Conservation (phyloP, 352 stramenopile species). For the Globisporangium carolinianum region DNA sequence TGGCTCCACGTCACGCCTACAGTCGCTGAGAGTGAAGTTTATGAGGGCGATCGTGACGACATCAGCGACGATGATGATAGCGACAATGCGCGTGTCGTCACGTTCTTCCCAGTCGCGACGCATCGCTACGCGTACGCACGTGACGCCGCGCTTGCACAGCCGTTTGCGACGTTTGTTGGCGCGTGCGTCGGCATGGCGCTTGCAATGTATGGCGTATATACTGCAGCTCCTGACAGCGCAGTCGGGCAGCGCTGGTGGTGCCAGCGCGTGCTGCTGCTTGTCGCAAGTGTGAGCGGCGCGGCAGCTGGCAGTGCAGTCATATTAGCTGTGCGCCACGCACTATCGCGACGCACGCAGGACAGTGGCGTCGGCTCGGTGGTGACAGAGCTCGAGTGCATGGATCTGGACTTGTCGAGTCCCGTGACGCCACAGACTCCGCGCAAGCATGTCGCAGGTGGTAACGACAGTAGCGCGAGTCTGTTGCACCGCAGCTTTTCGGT, state of each 20-base stretch:
- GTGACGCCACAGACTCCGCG: slow-evolving; percentile 29
- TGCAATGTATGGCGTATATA: slow-evolving; percentile 25
- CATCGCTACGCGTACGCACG: slow-evolving; percentile 24
- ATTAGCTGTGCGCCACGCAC: slow-evolving; percentile 9
- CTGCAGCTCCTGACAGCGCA: slow-evolving; percentile 6
- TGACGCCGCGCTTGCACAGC: slow-evolving; percentile 21
- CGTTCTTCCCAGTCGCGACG: slow-evolving; percentile 27
- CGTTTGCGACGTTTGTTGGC: slow-evolving; percentile 29
- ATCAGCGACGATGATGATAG: slow-evolving; percentile 30
- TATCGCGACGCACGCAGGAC: slow-evolving; percentile 9
- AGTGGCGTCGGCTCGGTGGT: slow-evolving; percentile 20
- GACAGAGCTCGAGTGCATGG: slow-evolving; percentile 33
- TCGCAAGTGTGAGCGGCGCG: slow-evolving; percentile 18
- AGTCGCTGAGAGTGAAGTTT: background rate
- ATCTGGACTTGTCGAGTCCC: slow-evolving; percentile 24
- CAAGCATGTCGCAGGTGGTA: slow-evolving; percentile 12
- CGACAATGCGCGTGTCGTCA: slow-evolving; percentile 23
- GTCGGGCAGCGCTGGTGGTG: slow-evolving; percentile 24
- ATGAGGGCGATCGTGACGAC: slow-evolving; percentile 24
- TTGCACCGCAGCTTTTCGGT: slow-evolving; percentile 25
- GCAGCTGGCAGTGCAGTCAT: slow-evolving; percentile 21
- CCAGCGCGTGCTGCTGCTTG: slow-evolving; percentile 28
- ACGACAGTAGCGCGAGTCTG: background rate
- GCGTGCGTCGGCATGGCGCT: slow-evolving; percentile 20
- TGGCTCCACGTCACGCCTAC: slow-evolving; percentile 40